Evolutionary conservation across 495 filamentous ascomycete species (phyloP), one percentile per base, ranked within the genome.

Genomic region (Paragyromitra xinjiangensis): DNA sequence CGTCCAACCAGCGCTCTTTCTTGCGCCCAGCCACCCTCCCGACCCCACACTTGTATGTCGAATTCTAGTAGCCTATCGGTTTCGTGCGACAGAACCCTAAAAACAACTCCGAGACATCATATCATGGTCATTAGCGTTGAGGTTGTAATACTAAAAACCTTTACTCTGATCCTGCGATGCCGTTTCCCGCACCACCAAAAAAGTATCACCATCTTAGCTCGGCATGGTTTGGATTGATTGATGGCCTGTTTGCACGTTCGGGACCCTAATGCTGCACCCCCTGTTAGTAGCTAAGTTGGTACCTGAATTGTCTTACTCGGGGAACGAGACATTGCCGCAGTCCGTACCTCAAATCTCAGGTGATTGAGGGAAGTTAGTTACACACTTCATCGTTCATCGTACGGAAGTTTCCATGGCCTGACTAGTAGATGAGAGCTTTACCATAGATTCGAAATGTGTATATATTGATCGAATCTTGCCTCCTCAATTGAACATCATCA

Each of bases 401-500:
- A 34, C n/a, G 12, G 24, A 48, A 59, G 5, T 7, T 6, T 26
- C 56, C 39, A 34, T 61, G 19, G 22, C 19, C 39, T 50, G 14
- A 62, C 22, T 44, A 26, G 37, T 26, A 59, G 34, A n/a, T 40
- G 19, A 42, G 24, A 24, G 8, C 26, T 26, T 45, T n/a, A 34
- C 14, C 56, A 61, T 61, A 39, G 7, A 61, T 61, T 45, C 26
- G 14, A 59, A 45, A 42, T 12, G 40, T n/a, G 40, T 72, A 72
- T 72, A 74, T 74, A 69, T 26, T 62, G 53, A 34, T 19, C 26
- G 9, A 69, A 37, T 45, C 14, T 69, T 50, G 22, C 64, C 64
- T 39, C 71, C 34, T 14, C 26, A 74, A 26, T 51, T 16, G 22
- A 22, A 50, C 22, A 71, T 62, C 61, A 59, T 59, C 64, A 55